phyloP scores from a whole-genome alignment of 768 basidiomycete species.

The Tricholoma bakamatsutake region DNA sequence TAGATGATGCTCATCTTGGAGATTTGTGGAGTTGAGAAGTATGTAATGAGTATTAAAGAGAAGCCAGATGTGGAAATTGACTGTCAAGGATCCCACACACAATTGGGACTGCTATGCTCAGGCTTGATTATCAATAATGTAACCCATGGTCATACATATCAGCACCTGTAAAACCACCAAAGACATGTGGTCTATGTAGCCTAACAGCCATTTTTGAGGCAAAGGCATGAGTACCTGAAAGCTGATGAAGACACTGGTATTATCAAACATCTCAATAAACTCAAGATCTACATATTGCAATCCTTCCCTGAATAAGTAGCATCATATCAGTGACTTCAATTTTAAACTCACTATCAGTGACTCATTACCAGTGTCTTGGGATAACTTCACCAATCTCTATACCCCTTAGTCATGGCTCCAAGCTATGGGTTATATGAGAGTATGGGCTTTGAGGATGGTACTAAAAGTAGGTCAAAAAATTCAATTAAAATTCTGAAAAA shows the following conservation, averaged over 20 bases:
- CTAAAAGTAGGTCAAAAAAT: too few species aligned
- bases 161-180: neutral
- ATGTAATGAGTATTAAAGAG: neutral
- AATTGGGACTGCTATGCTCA: neutral
- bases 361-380: neutral
- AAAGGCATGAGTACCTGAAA: neutral
- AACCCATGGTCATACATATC: neutral
- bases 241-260: neutral
- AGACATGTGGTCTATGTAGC: neutral
- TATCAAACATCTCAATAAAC: neutral
- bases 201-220: neutral
- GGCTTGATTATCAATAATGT: neutral
- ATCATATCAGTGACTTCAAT: neutral
- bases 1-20: neutral
- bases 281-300: neutral
- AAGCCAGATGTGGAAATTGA: neutral
- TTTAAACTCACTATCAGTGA: neutral
- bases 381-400: neutral
- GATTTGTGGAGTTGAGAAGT: neutral
- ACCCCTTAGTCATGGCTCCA: too few species aligned
- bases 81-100: neutral
- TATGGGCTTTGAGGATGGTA: too few species aligned
- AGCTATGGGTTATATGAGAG: too few species aligned
- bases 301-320: neutral
- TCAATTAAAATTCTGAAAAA: too few species aligned